Conservation (phyloP, 192 early-diverging fungal species). For the Entophlyctis luteolus region DNA sequence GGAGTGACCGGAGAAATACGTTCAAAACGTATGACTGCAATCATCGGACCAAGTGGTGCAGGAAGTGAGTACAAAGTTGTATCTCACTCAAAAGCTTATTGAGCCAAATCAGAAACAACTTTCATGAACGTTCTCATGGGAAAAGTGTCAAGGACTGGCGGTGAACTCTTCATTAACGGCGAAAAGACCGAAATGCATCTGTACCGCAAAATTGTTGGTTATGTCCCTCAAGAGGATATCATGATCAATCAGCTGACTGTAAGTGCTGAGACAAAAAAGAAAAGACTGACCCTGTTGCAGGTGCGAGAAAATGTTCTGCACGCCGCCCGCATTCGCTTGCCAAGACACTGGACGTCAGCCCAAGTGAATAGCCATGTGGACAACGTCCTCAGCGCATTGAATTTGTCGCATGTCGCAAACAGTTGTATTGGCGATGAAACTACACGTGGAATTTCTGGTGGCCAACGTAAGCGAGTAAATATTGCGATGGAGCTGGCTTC, state of each 20-base stretch:
- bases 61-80: constrained; percentile 46
- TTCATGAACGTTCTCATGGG: constrained; percentile 47
- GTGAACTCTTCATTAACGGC: constrained; percentile 35
- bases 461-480: constrained; percentile 72
- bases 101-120: constrained; percentile 33
- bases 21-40: constrained; percentile 72
- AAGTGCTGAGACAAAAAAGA: constrained; percentile 46
- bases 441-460: constrained; percentile 66
- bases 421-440: constrained; percentile 60
- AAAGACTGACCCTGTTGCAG: constrained; percentile 17
- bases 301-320: constrained; percentile 58
- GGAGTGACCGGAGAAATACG: constrained; percentile 68
- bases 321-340: constrained; percentile 30
- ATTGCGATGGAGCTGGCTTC: constrained; percentile 70
- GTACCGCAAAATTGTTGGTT: constrained; percentile 46
- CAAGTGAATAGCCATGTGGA: constrained; percentile 29
- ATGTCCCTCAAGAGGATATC: constrained; percentile 46
- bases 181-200: constrained; percentile 31
- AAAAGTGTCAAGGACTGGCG: constrained; percentile 32
- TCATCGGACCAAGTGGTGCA: constrained; percentile 90
- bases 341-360: constrained; percentile 20
- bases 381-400: constrained; percentile 21
- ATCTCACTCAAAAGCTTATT: neutral
- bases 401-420: constrained; percentile 48
- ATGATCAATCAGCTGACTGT: constrained; percentile 44